Conservation (phyloP, 441 rosid genomes). For the Adansonia rubrostipa region DNA sequence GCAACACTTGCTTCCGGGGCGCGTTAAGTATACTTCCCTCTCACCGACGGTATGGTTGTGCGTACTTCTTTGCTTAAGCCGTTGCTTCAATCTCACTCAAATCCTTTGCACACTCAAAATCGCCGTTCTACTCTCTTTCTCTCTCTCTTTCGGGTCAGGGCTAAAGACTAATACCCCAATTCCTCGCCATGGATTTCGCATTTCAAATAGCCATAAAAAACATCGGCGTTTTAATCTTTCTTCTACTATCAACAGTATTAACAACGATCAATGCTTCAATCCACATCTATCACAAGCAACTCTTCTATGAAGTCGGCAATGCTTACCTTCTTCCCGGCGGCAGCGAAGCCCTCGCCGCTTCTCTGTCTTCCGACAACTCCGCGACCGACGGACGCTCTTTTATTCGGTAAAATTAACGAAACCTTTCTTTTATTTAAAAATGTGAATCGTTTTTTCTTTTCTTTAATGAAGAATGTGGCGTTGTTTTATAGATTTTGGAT, state of each 20-base stretch:
- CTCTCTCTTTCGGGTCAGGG: not conserved
- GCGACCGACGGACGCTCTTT: not conserved
- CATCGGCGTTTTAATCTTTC: not conserved
- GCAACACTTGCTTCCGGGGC: not conserved
- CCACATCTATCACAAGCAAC: slow-evolving; percentile 1
- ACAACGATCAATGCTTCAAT: slow-evolving; percentile 10
- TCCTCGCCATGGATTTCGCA: slow-evolving; percentile 2
- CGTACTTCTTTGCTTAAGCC: not conserved
- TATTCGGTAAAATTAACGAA: slow-evolving; percentile 9
- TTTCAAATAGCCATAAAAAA: not conserved
- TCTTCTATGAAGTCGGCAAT: slow-evolving; percentile 15
- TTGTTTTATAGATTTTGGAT: not conserved
- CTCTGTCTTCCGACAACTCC: slow-evolving; percentile 2
- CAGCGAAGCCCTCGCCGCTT: slow-evolving; percentile 6
- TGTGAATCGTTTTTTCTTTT: not conserved
- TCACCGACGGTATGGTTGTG: slow-evolving; percentile 5
- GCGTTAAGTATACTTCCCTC: not conserved
- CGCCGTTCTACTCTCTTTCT: not conserved
- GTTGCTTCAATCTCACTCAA: not conserved
- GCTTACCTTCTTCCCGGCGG: slow-evolving; percentile 10
- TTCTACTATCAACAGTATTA: not conserved
- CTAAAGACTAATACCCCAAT: not conserved
- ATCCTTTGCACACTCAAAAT: not conserved
- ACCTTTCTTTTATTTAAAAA: not conserved
- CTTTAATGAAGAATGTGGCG: not conserved